Evolutionary conservation across 2,329 filamentous ascomycete genomes (phyloP).

Genomic region (Colletotrichum paranaense): DNA sequence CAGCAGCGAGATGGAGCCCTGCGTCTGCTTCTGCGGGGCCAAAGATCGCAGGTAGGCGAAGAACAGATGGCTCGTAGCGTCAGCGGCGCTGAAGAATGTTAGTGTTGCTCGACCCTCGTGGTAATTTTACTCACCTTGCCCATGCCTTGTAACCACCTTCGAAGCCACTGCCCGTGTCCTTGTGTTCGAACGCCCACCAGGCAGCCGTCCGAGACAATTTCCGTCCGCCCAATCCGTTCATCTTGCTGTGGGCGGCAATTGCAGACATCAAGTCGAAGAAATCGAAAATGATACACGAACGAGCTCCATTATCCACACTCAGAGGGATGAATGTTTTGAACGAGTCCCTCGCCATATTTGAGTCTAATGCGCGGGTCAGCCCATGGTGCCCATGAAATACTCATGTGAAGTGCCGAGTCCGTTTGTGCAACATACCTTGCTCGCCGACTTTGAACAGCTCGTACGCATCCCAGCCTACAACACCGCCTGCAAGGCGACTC

Average conservation of each 20-base stretch:
- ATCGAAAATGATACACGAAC: constrained; percentile 90
- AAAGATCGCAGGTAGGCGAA: constrained; percentile 95
- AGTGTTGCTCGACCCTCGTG: constrained; percentile 38
- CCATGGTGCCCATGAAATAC: neutral
- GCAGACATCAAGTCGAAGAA: constrained; percentile 95
- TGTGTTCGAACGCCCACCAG: constrained; percentile 98
- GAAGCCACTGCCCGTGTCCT: constrained; percentile 88
- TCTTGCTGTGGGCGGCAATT: constrained; percentile 91
- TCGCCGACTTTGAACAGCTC: constrained; percentile 96
- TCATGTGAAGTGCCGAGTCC: neutral
- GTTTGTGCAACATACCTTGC: constrained; percentile 70
- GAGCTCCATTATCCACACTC: constrained; percentile 87
- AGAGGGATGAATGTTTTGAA: constrained; percentile 97
- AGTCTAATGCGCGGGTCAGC: constrained; percentile 69
- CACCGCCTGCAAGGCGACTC: constrained; percentile 89
- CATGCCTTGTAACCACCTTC: constrained; percentile 94
- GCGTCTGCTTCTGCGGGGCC: constrained; percentile 80
- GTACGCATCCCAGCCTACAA: constrained; percentile 97
- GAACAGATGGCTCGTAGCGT: constrained; percentile 96
- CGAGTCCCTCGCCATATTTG: constrained; percentile 88
- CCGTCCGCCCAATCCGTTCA: constrained; percentile 90
- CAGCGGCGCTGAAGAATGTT: constrained; percentile 76
- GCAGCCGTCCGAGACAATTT: constrained; percentile 95
- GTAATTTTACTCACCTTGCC: constrained; percentile 70
- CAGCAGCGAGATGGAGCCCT: constrained; percentile 84